A percentile compares a stretch with the other conserved stretches of the same genome.
phyloP scores from a whole-genome alignment of 306 rosid species.

The Betula pendula region DNA sequence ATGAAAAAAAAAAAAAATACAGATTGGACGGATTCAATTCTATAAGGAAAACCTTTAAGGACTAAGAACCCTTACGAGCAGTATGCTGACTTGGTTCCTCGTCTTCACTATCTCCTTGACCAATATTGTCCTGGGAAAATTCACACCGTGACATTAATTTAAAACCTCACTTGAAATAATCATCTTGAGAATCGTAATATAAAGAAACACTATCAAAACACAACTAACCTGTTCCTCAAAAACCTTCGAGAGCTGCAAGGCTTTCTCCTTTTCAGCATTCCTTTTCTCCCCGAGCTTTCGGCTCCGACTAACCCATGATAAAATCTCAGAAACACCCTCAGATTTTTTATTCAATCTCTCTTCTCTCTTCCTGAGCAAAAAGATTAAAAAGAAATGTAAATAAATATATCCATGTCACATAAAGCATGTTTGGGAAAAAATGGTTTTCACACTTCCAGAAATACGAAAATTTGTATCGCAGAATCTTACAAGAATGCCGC shows the following conservation, averaged over 20 bases:
- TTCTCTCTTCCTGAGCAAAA: conserved; percentile 70
- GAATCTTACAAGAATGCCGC: background rate
- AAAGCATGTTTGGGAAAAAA: background rate
- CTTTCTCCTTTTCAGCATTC: conserved; percentile 63
- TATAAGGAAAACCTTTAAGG: background rate
- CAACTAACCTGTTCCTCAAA: conserved; percentile 88
- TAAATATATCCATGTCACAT: conserved; percentile 6
- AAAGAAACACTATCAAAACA: conserved; percentile 2
- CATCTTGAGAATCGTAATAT: conserved; percentile 11
- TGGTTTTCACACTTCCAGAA: background rate
- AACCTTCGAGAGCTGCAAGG: conserved; percentile 72
- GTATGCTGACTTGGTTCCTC: conserved; percentile 52
- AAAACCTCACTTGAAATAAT: conserved; percentile 12
- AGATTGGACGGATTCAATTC: background rate
- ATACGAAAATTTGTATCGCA: no score
- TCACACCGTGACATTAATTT: conserved; percentile 15
- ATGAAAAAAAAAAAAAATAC: background rate
- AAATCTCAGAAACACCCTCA: conserved; percentile 66
- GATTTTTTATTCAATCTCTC: conserved; percentile 67
- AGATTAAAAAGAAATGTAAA: background rate
- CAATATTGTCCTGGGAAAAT: conserved; percentile 76
- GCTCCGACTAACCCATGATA: conserved; percentile 78
- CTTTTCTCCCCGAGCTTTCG: conserved; percentile 72
- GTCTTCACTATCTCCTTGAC: conserved; percentile 74
- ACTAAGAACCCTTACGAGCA: conserved; percentile 42